Conservation (phyloP, 1,139 yeast species). For the Yamadazyma conglobata region DNA sequence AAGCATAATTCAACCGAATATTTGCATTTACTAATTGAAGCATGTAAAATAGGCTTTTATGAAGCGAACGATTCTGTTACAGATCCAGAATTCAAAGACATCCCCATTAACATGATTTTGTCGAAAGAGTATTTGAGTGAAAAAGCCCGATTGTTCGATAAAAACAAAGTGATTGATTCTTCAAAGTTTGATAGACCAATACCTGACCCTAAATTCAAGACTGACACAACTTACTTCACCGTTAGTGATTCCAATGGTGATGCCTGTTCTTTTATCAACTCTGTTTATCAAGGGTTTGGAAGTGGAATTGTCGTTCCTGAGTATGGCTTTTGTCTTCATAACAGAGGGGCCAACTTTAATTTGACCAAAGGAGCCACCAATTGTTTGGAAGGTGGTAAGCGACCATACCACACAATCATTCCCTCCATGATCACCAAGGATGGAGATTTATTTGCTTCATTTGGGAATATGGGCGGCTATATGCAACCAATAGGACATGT, state of each 20-base stretch:
- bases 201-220: constrained; percentile 60
- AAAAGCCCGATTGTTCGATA: constrained; percentile 47
- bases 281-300: constrained; percentile 71
- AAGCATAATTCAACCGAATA: constrained; percentile 71
- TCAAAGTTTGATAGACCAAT: constrained; percentile 48
- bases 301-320: constrained; percentile 66
- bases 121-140: constrained; percentile 42
- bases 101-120: constrained; percentile 35
- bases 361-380: constrained; percentile 56
- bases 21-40: constrained; percentile 64
- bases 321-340: constrained; percentile 70
- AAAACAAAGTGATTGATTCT: constrained; percentile 38
- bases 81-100: constrained; percentile 49
- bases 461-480: constrained; percentile 87
- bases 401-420: constrained; percentile 82
- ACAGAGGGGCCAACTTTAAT: constrained; percentile 75
- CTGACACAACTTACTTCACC: constrained; percentile 77
- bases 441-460: constrained; percentile 57
- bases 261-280: constrained; percentile 79
- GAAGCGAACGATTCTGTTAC: constrained; percentile 76
- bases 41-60: constrained; percentile 68
- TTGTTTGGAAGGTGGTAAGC: constrained; percentile 62
- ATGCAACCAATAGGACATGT: constrained; percentile 88
- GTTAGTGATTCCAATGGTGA: constrained; percentile 71
- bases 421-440: constrained; percentile 64